Base-by-base conservation (phyloP, 1,139 yeast genomes). In the Petasospora fabianii region DNA sequence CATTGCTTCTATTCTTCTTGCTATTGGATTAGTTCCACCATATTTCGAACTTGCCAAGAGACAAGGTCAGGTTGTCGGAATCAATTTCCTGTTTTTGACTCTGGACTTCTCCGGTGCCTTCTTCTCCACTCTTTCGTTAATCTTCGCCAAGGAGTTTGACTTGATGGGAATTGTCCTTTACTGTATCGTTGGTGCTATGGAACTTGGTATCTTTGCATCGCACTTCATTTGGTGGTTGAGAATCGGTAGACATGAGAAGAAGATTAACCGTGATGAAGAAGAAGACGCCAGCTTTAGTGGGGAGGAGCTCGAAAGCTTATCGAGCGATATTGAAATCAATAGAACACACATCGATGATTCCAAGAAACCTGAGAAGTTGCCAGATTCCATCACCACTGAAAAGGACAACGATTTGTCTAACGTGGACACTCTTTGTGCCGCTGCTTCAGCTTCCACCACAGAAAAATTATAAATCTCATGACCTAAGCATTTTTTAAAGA, bases 11-110 rank as follows among this genome's bases (percentile, higher is more conserved):
- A 65, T 85, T 0, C 58, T 84, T 24, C 65, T 85, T 19, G 90
- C 84, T 0, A 51, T 73, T 11, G 96, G 96, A 0, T 67, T 86
- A 32, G 53, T 86, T 5, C 95, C 95, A 1, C 95, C 95, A n/a
- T 86, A 85, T 59, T 80, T 77, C 54, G 95, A 86, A 56, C 64
- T 85, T 24, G 75, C 76, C 32, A 82, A 82, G 55, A 71, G 92
- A 48, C 60, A 72, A 38, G 95, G 95, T 5, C 64, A 82, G 33
- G 95, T 85, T 13, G 73, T 84, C n/a, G 96, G 96, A 1, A 78
- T 86, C 55, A 84, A 84, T 56, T 84, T 85, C 53, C 56, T 80
- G 7, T 86, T 86, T 50, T 66, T 85, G 42, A 45, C 66, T 7
- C 65, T 84, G 61, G 96, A 85, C 56, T 71, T 82, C 9, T 54